Conservation (phyloP, 805 yeast species). For the Candida chilensis region DNA sequence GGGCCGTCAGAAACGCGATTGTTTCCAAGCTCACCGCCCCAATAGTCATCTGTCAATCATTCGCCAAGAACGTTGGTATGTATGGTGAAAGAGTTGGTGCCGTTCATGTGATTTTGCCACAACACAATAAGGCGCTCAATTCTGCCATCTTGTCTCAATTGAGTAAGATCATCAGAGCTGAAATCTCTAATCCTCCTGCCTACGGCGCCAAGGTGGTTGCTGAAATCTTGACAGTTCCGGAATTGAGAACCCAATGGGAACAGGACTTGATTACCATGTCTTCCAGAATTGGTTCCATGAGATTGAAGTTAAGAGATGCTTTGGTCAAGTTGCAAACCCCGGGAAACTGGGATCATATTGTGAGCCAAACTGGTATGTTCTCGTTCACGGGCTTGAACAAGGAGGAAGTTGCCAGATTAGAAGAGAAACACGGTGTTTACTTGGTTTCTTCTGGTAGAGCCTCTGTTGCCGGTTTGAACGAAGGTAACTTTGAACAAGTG, state of each 20-base stretch:
- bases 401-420: constrained; percentile 71
- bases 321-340: constrained; percentile 64
- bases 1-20: constrained; percentile 66
- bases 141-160: constrained; percentile 68
- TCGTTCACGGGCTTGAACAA: constrained; percentile 83
- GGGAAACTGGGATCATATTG: constrained; percentile 89
- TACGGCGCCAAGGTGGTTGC: constrained; percentile 92
- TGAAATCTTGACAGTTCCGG: constrained; percentile 58
- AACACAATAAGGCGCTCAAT: constrained; percentile 28
- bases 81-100: constrained; percentile 98
- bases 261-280: constrained; percentile 82
- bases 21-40: constrained; percentile 40
- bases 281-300: constrained; percentile 72
- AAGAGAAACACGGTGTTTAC: constrained; percentile 72
- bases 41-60: constrained; percentile 81
- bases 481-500: constrained; percentile 64
- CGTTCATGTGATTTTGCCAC: constrained; percentile 62
- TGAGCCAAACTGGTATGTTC: constrained; percentile 91
- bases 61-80: constrained; percentile 94
- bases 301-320: constrained; percentile 52
- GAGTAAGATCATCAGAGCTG: constrained; percentile 67
- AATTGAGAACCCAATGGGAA: constrained; percentile 71
- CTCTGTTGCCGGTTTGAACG: constrained; percentile 88
- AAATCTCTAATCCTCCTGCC: constrained; percentile 90
- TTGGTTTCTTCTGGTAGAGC: constrained; percentile 81